phyloP scores from a whole-genome alignment of 768 basidiomycete genomes.

The Boletus edulis region DNA sequence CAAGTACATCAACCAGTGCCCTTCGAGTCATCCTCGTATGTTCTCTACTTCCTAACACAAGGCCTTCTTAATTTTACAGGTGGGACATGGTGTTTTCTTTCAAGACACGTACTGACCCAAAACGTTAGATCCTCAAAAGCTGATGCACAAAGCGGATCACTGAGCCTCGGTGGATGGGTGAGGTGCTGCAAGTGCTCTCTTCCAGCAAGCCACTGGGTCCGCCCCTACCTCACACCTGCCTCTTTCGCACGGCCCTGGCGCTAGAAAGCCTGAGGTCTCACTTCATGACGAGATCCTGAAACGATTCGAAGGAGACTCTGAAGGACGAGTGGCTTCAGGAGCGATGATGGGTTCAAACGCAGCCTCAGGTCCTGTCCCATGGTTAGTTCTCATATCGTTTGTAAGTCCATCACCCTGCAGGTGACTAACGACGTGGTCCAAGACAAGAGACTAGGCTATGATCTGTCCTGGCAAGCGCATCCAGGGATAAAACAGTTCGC shows the following conservation, averaged over 20 bases:
- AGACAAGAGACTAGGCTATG: too few relatives aligned
- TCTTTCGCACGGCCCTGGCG: neutral
- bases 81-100: slow-evolving; percentile 11
- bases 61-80: slow-evolving; percentile 88
- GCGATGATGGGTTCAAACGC: neutral
- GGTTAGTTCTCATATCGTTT: too few relatives aligned
- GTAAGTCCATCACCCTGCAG: too few relatives aligned
- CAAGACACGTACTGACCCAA: too few relatives aligned
- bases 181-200: slow-evolving; percentile 56
- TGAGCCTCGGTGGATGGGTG: slow-evolving; percentile 74
- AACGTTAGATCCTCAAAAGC: slow-evolving; percentile 68
- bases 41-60: slow-evolving; percentile 30
- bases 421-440: too few relatives aligned
- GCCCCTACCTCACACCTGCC: slow-evolving; percentile 16
- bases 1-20: slow-evolving; percentile 48
- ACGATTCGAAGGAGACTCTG: slow-evolving; percentile 85
- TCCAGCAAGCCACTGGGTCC: slow-evolving; percentile 26
- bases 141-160: slow-evolving; percentile 86
- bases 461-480: too few relatives aligned
- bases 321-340: slow-evolving; percentile 60
- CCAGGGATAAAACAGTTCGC: too few relatives aligned
- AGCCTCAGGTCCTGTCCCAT: too few relatives aligned
- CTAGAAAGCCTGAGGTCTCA: slow-evolving; percentile 9
- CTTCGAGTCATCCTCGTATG: slow-evolving; percentile 9
- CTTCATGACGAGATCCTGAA: slow-evolving; percentile 68